Evolutionary conservation across 2,329 filamentous ascomycete species (phyloP), one percentile per base, ranked within the genome.

Genomic region (Cercospora nicotianae): DNA sequence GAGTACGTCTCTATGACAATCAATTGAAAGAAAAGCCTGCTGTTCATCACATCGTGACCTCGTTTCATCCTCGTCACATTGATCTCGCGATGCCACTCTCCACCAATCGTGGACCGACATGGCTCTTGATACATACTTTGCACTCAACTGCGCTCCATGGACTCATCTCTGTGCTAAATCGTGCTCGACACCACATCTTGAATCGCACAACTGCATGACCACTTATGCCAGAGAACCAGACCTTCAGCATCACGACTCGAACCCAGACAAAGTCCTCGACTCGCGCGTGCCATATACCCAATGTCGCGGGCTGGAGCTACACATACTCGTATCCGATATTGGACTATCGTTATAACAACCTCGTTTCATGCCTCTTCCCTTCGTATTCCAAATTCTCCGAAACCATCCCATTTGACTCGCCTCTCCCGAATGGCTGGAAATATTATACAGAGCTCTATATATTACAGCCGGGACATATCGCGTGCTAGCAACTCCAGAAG

Each of bases 1-100:
- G 61, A 65, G 58, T 65, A 65, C 64, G 42, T 65, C 64, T 60
- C 45, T 45, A 65, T 65, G 64, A 64, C 62, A 42, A 53, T 45
- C 26, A 65, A 65, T 61, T 61, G 42, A 65, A 57, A 53, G 59
- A 58, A 42, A 39, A 39, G 42, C 64, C 59, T 45, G 42, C 64
- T 61, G 64, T 65, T 55, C 57, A 53, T 28, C 64, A 65, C 30
- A n/a, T 28, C 9, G 33, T 58, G 26, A 33, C 9, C 2, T n/a
- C 7, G 12, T 33, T 20, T 26, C 28, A 13, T 59, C 30, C 18
- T 36, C 31, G 30, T 58, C 31, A 36, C 4, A 36, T 59, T 18
- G 5, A 16, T 59, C 30, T n/a, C 28, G 31, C 18, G 16, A 10
- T 7, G 12, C 6, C 18, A 59, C n/a, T 6, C n/a, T 8, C 7